phyloP scores from a whole-genome alignment of 2,329 filamentous ascomycete genomes.

The Ascosphaera aggregata region DNA sequence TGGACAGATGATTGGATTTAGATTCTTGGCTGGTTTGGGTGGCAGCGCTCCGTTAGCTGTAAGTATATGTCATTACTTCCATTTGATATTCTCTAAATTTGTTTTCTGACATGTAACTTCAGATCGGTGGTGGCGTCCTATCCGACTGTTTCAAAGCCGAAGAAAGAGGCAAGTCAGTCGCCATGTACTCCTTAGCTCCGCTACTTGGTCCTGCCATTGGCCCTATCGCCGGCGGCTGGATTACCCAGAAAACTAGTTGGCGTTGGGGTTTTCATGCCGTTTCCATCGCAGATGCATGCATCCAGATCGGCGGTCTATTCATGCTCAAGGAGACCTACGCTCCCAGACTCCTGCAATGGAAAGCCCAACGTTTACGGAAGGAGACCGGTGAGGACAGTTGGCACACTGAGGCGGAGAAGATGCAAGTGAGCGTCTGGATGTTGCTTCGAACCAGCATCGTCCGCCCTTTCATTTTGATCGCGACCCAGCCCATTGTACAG shows the following conservation, averaged over 20 bases:
- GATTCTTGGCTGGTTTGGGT: slow-evolving; percentile 34
- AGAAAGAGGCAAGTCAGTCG: slow-evolving; percentile 37
- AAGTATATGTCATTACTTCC: slow-evolving; percentile 6
- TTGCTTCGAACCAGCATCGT: slow-evolving; percentile 21
- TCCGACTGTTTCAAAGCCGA: slow-evolving; percentile 37
- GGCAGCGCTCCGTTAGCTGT: slow-evolving; percentile 32
- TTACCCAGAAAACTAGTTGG: slow-evolving; percentile 41
- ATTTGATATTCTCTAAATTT: background rate
- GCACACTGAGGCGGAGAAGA: slow-evolving; percentile 9
- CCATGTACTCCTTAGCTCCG: slow-evolving; percentile 38
- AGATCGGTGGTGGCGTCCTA: slow-evolving; percentile 26
- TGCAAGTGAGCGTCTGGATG: slow-evolving; percentile 12
- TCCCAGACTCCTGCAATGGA: slow-evolving; percentile 35
- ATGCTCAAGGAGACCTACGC: slow-evolving; percentile 43
- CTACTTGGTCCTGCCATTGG: slow-evolving; percentile 42
- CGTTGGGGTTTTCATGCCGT: slow-evolving; percentile 51
- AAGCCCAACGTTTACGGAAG: slow-evolving; percentile 25
- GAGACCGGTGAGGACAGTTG: slow-evolving; percentile 11
- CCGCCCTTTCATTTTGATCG: slow-evolving; percentile 32
- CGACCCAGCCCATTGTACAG: slow-evolving; percentile 37
- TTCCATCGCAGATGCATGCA: slow-evolving; percentile 35
- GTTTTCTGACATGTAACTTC: slow-evolving; percentile 2
- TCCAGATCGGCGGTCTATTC: slow-evolving; percentile 38
- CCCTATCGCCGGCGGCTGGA: slow-evolving; percentile 41
- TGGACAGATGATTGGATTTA: slow-evolving; percentile 31